Evolutionary conservation across 352 stramenopile species (phyloP), one percentile per base, ranked within the genome.

Genomic region (Phytophthora chlamydospora): DNA sequence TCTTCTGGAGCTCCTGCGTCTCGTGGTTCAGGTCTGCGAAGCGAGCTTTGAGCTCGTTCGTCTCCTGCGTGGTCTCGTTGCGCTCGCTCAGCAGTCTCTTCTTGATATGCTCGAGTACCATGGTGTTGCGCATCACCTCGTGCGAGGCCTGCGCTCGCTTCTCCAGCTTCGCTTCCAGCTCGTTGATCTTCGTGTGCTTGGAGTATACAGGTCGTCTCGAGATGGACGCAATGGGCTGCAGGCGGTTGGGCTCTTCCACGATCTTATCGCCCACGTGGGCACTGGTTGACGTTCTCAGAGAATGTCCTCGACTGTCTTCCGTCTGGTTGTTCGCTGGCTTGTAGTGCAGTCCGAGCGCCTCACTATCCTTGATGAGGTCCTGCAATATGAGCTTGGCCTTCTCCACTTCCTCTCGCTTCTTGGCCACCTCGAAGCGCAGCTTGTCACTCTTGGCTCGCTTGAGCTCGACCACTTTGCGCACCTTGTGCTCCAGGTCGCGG

Each of bases 91-190:
- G 41, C 19, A 93, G 49, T 1, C 86, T 75, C 57, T 89, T 85
- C 61, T 90, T 90, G 53, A 93, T 93, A 34, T 95, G 86, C 33
- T 95, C 86, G 1, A 90, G 75, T 31, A 91, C 80, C 43, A 91
- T 66, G 17, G 78, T 87, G 29, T 68, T 76, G 3, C 82, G 77
- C 34, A 88, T 68, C 2, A 95, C 73, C 14, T 89, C 66, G 21
- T 87, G 75, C 0, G 78, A 80, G 50, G 90, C 86, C 39, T 76
- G 73, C 1, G 68, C 77, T 17, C 83, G 71, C 8, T 76, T 75
- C 40, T 89, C 71, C n/a, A 95, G 63, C 24, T 85, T 82, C 12
- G 55, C 53, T 34, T 93, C 83, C 10, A 93, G 59, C 16, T 93
- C 78, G 42, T 75, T 78, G 49, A 93, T 95, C 27, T 93, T 93